Evolutionary conservation across 177 flowering plant species (phyloP).

Genomic region (Vitis hybrid): DNA sequence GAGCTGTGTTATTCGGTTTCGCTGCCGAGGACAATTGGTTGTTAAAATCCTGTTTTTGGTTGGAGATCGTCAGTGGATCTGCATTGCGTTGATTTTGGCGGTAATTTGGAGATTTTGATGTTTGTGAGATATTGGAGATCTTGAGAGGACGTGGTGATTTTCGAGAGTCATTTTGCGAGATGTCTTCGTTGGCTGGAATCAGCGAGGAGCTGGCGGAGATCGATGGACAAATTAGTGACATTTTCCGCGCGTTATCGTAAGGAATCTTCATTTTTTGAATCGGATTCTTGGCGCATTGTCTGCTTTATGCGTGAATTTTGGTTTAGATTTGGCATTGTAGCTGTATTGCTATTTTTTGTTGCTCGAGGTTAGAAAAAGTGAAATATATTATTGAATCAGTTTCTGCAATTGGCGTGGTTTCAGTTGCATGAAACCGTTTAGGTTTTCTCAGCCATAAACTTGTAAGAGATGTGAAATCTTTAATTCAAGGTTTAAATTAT

Average conservation of each 20-base stretch:
- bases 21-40: no score
- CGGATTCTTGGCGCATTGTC: not conserved
- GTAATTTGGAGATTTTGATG: constrained; percentile 4
- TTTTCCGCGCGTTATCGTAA: constrained; percentile 91
- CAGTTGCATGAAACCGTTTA: no score
- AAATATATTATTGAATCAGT: no score
- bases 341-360: no score
- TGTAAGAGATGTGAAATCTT: no score
- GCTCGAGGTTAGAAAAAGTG: no score
- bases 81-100: not conserved
- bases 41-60: no score
- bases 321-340: no score
- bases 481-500: no score
- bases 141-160: not conserved
- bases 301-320: not conserved
- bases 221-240: constrained; percentile 80
- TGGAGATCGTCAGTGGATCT: not conserved
- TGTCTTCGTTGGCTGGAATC: constrained; percentile 60
- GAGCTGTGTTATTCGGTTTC: no score
- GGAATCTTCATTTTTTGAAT: constrained; percentile 18
- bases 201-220: constrained; percentile 86
- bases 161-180: constrained; percentile 13
- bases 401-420: no score
- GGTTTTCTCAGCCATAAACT: no score
- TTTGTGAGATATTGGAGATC: not conserved